Conservation (phyloP, 176 grass and related monocot species). For the Leersia perrieri region DNA sequence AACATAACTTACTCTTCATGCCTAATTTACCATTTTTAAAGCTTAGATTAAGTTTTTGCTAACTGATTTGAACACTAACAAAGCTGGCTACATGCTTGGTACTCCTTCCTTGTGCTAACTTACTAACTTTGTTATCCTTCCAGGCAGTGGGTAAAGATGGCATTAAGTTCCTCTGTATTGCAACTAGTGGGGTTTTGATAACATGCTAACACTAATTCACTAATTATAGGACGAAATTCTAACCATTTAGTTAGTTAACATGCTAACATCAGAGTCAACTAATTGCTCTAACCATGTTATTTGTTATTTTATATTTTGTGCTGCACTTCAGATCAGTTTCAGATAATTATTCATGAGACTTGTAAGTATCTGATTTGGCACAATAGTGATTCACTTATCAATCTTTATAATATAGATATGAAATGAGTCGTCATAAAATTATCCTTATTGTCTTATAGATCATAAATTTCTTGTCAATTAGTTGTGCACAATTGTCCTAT, state of each 20-base stretch:
- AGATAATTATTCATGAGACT: conserved; percentile 18
- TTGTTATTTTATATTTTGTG: conserved; percentile 16
- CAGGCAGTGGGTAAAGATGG: conserved; percentile 37
- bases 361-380: conserved; percentile 8
- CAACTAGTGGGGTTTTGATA: conserved; percentile 41
- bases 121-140: conserved; percentile 39
- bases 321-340: conserved; percentile 11
- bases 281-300: conserved; percentile 27
- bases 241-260: conserved; percentile 28
- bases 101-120: conserved; percentile 44
- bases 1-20: conserved; percentile 85
- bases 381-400: background rate
- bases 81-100: conserved; percentile 20
- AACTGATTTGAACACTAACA: conserved; percentile 51
- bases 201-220: conserved; percentile 43
- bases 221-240: conserved; percentile 26
- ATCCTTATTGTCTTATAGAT: background rate
- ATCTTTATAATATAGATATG: background rate
- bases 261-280: conserved; percentile 51
- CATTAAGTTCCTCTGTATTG: conserved; percentile 29
- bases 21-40: conserved; percentile 64
- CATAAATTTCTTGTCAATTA: background rate
- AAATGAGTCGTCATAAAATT: background rate
- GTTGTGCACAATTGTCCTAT: conserved; percentile 3
- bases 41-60: conserved; percentile 57